Conservation (phyloP, 176 grass and related monocot genomes). For the Aegilops tauschii region DNA sequence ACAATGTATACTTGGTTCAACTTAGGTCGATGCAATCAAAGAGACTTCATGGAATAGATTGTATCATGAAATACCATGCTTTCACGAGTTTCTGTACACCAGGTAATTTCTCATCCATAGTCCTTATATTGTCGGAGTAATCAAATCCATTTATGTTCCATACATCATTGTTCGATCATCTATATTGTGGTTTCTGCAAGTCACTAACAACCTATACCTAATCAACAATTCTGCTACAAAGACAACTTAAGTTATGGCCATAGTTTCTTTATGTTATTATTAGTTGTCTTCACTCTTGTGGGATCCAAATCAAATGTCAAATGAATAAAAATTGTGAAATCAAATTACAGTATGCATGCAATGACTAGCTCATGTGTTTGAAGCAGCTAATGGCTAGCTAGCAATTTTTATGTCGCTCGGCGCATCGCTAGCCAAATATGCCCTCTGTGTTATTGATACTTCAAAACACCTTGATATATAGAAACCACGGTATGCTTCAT, state of each 20-base stretch:
- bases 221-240: not conserved
- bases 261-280: not conserved
- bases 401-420: no score
- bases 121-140: not conserved
- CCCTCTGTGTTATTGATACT: no score
- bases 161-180: not conserved
- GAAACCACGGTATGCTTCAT: no score
- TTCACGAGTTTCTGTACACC: not conserved
- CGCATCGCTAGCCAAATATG: no score
- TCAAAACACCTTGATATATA: no score
- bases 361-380: no score
- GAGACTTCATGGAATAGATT: not conserved
- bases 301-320: not conserved
- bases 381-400: no score
- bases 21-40: not conserved
- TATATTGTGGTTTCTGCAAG: not conserved
- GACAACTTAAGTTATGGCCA: not conserved
- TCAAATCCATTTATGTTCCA: not conserved
- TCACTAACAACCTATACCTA: not conserved
- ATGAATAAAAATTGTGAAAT: not conserved
- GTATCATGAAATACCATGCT: not conserved
- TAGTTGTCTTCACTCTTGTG: not conserved
- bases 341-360: not conserved
- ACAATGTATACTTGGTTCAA: not conserved
- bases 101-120: not conserved